Conservation (phyloP, 2,329 filamentous ascomycete species). For the Bipolaris zeicola region DNA sequence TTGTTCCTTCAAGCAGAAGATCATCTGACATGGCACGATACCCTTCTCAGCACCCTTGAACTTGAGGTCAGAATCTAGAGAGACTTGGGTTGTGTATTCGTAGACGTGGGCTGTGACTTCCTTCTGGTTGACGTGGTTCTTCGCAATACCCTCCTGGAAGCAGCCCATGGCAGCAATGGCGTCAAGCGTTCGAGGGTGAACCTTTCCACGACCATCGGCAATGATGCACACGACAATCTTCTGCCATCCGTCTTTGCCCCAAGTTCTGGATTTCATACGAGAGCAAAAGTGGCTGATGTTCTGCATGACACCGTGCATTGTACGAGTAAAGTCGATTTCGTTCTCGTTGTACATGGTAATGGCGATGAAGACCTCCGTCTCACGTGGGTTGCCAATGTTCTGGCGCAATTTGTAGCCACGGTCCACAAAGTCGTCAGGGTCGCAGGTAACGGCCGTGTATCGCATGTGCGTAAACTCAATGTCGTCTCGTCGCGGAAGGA, state of each 20-base stretch:
- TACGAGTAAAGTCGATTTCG: slow-evolving; percentile 93
- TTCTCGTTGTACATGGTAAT: slow-evolving; percentile 99
- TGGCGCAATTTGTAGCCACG: slow-evolving; percentile 92
- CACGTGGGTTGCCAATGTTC: slow-evolving; percentile 83
- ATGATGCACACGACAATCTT: slow-evolving; percentile 99
- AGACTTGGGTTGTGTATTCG: slow-evolving; percentile 98
- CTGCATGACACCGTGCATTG: slow-evolving; percentile 98
- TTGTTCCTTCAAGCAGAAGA: slow-evolving; percentile 98
- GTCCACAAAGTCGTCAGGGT: slow-evolving; percentile 89
- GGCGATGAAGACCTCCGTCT: slow-evolving; percentile 96
- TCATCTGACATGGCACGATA: slow-evolving; percentile 96
- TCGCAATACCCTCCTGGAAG: slow-evolving; percentile 97
- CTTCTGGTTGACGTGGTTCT: slow-evolving; percentile 96
- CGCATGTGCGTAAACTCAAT: slow-evolving; percentile 98
- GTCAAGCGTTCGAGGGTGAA: slow-evolving; percentile 91
- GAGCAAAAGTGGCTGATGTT: slow-evolving; percentile 97
- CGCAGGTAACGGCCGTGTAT: slow-evolving; percentile 97
- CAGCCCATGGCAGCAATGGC: slow-evolving; percentile 95
- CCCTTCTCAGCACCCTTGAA: slow-evolving; percentile 99
- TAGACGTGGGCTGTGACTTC: slow-evolving; percentile 97
- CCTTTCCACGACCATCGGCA: slow-evolving; percentile 89
- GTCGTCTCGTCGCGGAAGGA: slow-evolving; percentile 89
- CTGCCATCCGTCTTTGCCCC: slow-evolving; percentile 97
- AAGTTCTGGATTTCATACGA: slow-evolving; percentile 87
- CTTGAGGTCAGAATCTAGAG: slow-evolving; percentile 90